Conservation (phyloP, 2,329 filamentous ascomycete species). For the Botryotinia narcissicola region DNA sequence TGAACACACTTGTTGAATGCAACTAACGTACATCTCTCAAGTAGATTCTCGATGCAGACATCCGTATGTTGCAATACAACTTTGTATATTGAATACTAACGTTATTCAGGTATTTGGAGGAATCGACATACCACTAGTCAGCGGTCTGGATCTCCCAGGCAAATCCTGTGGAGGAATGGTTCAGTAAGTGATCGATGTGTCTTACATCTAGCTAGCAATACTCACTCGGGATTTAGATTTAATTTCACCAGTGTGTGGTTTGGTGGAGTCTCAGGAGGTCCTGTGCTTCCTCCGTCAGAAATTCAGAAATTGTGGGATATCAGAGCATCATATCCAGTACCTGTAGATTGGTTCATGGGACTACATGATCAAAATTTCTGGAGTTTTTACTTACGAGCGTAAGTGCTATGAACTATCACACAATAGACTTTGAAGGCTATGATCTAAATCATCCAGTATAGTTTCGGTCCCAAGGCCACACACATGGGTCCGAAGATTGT, state of each 20-base stretch:
- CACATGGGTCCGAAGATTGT: constrained; percentile 1
- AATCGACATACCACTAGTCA: not conserved
- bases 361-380: not conserved
- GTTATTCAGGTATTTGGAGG: not conserved
- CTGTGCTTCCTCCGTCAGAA: not conserved
- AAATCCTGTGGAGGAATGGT: not conserved
- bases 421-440: not conserved
- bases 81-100: not conserved
- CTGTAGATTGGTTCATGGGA: not conserved
- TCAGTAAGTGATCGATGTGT: not conserved
- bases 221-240: not conserved
- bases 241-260: not conserved
- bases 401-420: not conserved
- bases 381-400: not conserved
- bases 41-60: constrained; percentile 2
- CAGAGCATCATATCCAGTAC: not conserved
- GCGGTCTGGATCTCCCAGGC: not conserved
- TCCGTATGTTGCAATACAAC: not conserved
- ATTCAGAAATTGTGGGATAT: not conserved
- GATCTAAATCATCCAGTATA: not conserved
- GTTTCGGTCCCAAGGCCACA: not conserved
- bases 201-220: not conserved
- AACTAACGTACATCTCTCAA: not conserved
- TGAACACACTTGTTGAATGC: not conserved
- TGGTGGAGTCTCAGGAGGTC: not conserved